Percentiles rank a stretch among this genome's conserved stretches.
Conservation (phyloP, 352 stramenopile genomes). For the Phytophthora cryptogea region DNA sequence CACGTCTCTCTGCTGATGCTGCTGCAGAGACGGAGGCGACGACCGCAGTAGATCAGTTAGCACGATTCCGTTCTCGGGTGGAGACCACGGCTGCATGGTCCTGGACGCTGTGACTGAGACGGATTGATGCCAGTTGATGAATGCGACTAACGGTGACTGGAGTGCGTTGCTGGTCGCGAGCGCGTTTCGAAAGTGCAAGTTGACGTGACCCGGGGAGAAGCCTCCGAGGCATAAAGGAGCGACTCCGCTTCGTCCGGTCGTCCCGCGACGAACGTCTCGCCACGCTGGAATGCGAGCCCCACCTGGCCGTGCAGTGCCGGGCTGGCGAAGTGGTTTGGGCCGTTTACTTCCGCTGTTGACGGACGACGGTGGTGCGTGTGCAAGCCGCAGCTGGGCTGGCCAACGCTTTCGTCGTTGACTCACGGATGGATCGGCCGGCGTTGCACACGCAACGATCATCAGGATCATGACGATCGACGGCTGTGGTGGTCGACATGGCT, state of each 20-base stretch:
- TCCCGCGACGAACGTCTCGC: conserved; percentile 7
- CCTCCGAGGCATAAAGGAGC: conserved; percentile 19
- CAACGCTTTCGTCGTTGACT: conserved; percentile 13
- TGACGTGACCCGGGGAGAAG: conserved; percentile 22
- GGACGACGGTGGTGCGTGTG: not conserved
- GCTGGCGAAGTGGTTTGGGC: conserved; percentile 9
- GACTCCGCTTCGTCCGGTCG: conserved; percentile 27
- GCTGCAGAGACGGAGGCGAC: not conserved
- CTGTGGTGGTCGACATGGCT: conserved; percentile 14
- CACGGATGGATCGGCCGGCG: not conserved
- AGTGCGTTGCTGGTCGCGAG: not conserved
- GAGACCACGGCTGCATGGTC: conserved; percentile 26
- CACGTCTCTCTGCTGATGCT: conserved; percentile 2
- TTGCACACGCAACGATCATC: conserved; percentile 7
- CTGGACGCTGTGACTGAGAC: not conserved
- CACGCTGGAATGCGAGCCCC: conserved; percentile 11
- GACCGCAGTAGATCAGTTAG: conserved; percentile 23
- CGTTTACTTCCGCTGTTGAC: conserved; percentile 11
- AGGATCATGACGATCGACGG: not conserved
- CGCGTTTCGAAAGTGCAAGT: conserved; percentile 29
- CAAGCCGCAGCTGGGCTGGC: too few species aligned
- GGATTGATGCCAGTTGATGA: conserved; percentile 10
- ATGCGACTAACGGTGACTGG: not conserved
- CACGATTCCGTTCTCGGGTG: conserved; percentile 17
- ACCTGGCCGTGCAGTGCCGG: conserved; percentile 24